Conservation (phyloP, 352 stramenopile genomes). For the Phytophthora cactorum region DNA sequence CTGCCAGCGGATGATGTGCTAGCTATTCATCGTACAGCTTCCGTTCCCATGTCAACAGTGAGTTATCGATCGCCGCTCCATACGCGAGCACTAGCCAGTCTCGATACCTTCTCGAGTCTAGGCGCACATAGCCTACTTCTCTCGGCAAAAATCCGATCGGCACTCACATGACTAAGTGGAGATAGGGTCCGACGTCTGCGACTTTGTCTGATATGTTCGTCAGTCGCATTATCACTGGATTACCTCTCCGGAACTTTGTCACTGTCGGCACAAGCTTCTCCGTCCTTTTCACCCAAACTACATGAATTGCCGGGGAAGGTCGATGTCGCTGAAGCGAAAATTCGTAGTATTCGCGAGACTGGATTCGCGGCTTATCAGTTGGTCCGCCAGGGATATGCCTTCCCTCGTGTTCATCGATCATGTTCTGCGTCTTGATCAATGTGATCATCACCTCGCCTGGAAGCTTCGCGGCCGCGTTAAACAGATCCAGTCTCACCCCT, state of each 20-base stretch:
- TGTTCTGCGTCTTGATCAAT: constrained; percentile 7
- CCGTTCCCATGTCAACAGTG: neutral
- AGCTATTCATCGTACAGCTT: neutral
- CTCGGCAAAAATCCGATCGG: neutral
- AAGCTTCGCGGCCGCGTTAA: neutral
- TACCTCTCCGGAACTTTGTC: too few species aligned
- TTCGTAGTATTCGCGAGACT: neutral
- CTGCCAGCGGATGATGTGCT: neutral
- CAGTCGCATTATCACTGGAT: too few species aligned
- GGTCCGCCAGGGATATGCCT: too few species aligned
- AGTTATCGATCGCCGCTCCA: too few species aligned
- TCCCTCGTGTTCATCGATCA: neutral
- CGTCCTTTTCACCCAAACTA: too few species aligned
- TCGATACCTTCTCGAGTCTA: neutral
- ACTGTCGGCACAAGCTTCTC: too few species aligned
- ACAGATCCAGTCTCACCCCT: constrained; percentile 11
- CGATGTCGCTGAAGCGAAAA: too few species aligned
- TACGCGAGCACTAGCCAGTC: constrained; percentile 12
- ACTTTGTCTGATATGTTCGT: too few species aligned
- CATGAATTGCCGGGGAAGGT: too few species aligned
- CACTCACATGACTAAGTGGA: constrained; percentile 5
- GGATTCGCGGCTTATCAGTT: too few species aligned
- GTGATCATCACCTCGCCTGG: constrained; percentile 4
- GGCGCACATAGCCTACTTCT: neutral
- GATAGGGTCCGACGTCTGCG: neutral